Evolutionary conservation across 1,284 basidiomycete genomes (phyloP), one percentile per base, ranked within the genome.

Genomic region (Cutaneotrichosporon spelunceum): DNA sequence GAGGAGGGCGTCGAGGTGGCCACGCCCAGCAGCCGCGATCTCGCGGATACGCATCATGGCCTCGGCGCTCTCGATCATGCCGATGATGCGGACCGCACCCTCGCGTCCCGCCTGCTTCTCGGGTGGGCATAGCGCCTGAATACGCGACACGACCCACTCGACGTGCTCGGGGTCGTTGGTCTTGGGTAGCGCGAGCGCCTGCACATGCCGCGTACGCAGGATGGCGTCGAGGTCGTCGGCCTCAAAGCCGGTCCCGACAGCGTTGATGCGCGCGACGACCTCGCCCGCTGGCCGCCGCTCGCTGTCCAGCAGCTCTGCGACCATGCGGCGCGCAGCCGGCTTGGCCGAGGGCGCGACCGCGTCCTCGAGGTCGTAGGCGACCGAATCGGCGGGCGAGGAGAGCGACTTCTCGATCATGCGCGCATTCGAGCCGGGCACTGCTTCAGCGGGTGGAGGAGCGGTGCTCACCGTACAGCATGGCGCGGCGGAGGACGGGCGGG

Each of bases 311-410:
- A 91, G 88, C 8, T 81, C 78, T 19, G 78, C 73, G 3, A 93
- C 79, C 23, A 85, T 81, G 2, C 74, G 71, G 63, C 90, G 81
- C 0, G 90, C 89, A 55, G 81, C 78, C 10, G 74, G 73, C 77
- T 92, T 93, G 70, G 87, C 85, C 2, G 79, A 73, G 9, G 88
- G 87, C 6, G 89, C 82, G 0, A 93, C 85, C 61, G 88, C 89
- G 73, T 93, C 90, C 72, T 93, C 90, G 21, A 93, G 81, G 78
- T 93, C 90, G 72, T 91, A 93, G n/a, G 90, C 87, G 33, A 92
- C 81, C 34, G 87, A 82, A 69, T 93, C 90, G 1, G 90, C 87
- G 1, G 78, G 74, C 11, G 82, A 82, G 10, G 71, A 76, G 42
- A 88, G 80, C 0, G 89, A 90, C 72, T 92, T 92, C 70, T 87